These are phyloP conservation scores for Tulasnella sp. DNA, from an alignment of 768 basidiomycete genomes.

Conservation along the genomic window DNA sequence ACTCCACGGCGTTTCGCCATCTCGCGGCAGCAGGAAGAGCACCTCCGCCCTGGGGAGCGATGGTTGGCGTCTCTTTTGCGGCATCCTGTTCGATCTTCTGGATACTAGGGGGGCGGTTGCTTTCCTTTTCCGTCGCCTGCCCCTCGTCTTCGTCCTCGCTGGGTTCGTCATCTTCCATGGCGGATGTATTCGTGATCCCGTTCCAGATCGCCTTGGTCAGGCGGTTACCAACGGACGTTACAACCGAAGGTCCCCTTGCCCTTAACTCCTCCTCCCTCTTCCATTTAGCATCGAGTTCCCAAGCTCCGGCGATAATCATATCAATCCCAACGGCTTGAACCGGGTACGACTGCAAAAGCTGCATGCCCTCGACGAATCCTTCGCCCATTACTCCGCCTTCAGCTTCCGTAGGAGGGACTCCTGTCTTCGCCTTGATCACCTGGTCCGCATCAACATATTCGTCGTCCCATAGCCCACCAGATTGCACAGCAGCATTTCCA, in stretches of 20 bases:
- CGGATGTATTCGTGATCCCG: constrained; percentile 22
- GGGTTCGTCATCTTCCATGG: constrained; percentile 3
- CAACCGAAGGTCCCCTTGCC: background rate
- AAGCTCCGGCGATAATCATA: constrained; percentile 27
- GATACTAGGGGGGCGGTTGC: background rate
- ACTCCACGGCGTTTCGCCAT: background rate
- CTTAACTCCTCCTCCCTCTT: constrained; percentile 5
- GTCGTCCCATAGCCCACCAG: constrained; percentile 28
- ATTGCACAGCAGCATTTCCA: constrained; percentile 19
- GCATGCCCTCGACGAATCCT: constrained; percentile 29
- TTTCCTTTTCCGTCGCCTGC: constrained; percentile 17
- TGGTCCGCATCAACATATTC: constrained; percentile 25
- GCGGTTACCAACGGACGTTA: constrained; percentile 9
- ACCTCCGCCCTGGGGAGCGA: background rate
- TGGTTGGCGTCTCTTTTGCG: background rate
- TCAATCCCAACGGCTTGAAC: constrained; percentile 24
- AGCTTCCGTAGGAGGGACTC: background rate
- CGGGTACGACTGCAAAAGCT: constrained; percentile 26
- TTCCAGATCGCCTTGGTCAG: constrained; percentile 20
- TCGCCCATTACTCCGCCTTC: constrained; percentile 28
- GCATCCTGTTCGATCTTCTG: constrained; percentile 2
- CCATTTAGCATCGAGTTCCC: constrained; percentile 9
- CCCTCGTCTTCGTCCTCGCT: background rate
- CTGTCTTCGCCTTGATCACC: background rate
- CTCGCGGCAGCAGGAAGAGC: background rate